Base-by-base conservation (phyloP, 495 filamentous ascomycete species). In the Xylaria flabelliformis region DNA sequence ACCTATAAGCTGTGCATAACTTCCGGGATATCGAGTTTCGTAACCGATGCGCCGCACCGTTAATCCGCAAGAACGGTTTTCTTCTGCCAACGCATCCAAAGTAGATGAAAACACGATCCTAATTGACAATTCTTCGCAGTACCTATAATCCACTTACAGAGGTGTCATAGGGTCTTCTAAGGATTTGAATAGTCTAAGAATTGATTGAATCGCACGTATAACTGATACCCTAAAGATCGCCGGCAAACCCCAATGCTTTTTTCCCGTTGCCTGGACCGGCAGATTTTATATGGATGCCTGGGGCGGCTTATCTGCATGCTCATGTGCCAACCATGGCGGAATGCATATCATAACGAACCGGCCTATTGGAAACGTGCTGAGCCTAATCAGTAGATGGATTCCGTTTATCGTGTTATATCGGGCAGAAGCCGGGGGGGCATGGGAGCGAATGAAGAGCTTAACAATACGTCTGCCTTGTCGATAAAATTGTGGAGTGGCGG, bases 381-480 rank as follows among this genome's bases (percentile, higher is more conserved):
- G 21, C 24, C 13, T 26, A n/a, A n/a, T n/a, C n/a, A n/a, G n/a
- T n/a, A 12, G 8, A n/a, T 56, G 26, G 53, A 32, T 32, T 1
- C 26, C 26, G 26, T 29, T 6, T 15, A 17, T 15, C 4, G 26
- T 32, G 53, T 32, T 32, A 26, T 55, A 4, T 24, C 2, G 39
- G 39, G 39, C 39, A 10, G 51, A 24, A 29, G 13, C 1, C 19
- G 12, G 53, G 12, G 53, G 36, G 6, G 21, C 1, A 42, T 48
- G 17, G 63, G 21, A 34, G 7, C 64, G 29, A 67, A 67, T 67
- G 64, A 53, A 53, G 19, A 9, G 64, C 32, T 39, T 36, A 9
- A 67, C 39, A 67, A 67, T 55, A 13, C 65, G 65, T 42, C 65
- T 67, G 65, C 58, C 58, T 61, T 67, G 50, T 2, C 10, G 50